A percentile compares a stretch with the other conserved stretches of the same genome.
Evolutionary conservation across 192 early-diverging fungal genomes (phyloP).

Genomic region (Backusella morwellensis): DNA sequence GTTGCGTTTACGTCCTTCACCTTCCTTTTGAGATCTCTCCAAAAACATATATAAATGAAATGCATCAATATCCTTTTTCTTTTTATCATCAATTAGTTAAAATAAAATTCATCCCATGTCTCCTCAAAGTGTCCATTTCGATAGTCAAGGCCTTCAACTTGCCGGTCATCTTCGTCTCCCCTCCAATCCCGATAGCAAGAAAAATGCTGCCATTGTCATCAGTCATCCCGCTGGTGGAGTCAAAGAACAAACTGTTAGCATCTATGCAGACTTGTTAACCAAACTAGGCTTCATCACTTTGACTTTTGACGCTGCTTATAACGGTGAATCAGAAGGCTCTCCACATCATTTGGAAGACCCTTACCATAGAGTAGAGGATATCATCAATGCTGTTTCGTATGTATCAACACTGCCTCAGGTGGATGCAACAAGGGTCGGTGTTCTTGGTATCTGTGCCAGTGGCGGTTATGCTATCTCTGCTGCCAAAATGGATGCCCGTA

Average conservation of each 20-base stretch:
- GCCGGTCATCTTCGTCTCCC: not conserved
- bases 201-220: not conserved
- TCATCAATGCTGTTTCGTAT: conserved; percentile 26
- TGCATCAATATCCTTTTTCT: not conserved
- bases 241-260: conserved; percentile 32
- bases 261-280: conserved; percentile 17
- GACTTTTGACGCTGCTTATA: conserved; percentile 25
- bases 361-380: conserved; percentile 16
- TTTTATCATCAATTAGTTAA: not conserved
- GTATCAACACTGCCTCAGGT: conserved; percentile 16
- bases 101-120: not conserved
- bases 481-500: conserved; percentile 17
- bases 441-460: conserved; percentile 33
- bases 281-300: conserved; percentile 26
- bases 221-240: conserved; percentile 16
- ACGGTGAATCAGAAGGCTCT: conserved; percentile 28
- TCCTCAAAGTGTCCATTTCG: not conserved
- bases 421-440: conserved; percentile 20
- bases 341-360: conserved; percentile 29
- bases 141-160: not conserved
- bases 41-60: not conserved
- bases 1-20: not conserved
- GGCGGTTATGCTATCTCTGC: conserved; percentile 23
- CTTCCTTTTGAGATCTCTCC: not conserved
- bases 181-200: not conserved